Evolutionary conservation across 345 rosid genomes (phyloP).

Genomic region (Ailanthus altissimus): DNA sequence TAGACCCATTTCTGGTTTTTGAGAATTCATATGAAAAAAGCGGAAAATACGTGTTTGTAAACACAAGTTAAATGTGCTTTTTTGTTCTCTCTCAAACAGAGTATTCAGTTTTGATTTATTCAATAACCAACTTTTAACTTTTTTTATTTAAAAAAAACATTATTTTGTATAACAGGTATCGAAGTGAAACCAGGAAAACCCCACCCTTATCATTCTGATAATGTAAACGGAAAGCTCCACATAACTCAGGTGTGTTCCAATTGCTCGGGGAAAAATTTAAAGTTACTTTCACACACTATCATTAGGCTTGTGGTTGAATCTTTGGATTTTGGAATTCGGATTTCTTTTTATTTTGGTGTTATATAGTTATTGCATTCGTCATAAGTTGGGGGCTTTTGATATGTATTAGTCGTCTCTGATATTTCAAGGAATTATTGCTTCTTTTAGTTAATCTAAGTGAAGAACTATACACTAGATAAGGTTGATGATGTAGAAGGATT

Average conservation of each 20-base stretch:
- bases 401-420: background rate
- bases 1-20: background rate
- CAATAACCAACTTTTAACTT: background rate
- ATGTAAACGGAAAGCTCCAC: slow-evolving; percentile 65
- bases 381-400: background rate
- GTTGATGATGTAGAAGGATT: background rate
- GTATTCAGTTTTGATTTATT: background rate
- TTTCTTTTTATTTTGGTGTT: background rate
- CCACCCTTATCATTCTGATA: slow-evolving; percentile 56
- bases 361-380: background rate
- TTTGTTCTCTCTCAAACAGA: background rate
- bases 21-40: background rate
- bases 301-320: background rate
- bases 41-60: background rate
- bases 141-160: too few relatives aligned
- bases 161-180: slow-evolving; percentile 46
- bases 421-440: background rate
- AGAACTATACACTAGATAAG: background rate
- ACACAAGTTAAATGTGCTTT: background rate
- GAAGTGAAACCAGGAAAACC: slow-evolving; percentile 91
- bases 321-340: background rate
- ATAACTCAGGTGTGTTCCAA: slow-evolving; percentile 66
- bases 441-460: background rate
- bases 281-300: background rate
- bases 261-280: background rate